These are phyloP conservation scores for Fragaria nilgerrensis DNA, from an alignment of 306 rosid genomes.

Conservation along the genomic window DNA sequence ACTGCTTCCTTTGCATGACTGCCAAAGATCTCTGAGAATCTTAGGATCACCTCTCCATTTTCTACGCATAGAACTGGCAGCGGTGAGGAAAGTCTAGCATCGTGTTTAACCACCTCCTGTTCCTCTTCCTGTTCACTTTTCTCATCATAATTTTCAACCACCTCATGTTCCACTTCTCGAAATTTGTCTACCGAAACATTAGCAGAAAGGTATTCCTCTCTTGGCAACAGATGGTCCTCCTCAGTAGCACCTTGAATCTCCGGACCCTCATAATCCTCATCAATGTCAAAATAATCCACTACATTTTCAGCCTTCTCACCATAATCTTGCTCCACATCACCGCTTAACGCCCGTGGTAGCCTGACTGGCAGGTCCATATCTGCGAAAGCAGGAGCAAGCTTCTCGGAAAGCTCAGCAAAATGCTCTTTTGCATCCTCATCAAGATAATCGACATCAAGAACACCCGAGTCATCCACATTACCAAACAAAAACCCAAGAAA, in stretches of 20 bases:
- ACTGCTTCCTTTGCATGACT: conserved; percentile 63
- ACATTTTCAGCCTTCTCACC: conserved; percentile 79
- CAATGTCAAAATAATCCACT: conserved; percentile 86
- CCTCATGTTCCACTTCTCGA: conserved; percentile 5
- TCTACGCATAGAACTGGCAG: conserved; percentile 75
- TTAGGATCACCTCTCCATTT: conserved; percentile 65
- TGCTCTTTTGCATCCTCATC: conserved; percentile 97
- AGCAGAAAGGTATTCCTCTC: conserved; percentile 52
- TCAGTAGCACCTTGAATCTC: conserved; percentile 35
- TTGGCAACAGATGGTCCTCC: conserved; percentile 74
- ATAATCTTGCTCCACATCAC: conserved; percentile 68
- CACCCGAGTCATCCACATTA: conserved; percentile 89
- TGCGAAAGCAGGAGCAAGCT: conserved; percentile 74
- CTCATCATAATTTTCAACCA: conserved; percentile 83
- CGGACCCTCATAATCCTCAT: conserved; percentile 60
- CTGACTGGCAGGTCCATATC: conserved; percentile 40
- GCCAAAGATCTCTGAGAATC: conserved; percentile 83
- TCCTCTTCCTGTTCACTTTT: conserved; percentile 54
- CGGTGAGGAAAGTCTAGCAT: conserved; percentile 34
- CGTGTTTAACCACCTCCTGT: conserved; percentile 32
- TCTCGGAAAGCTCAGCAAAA: conserved; percentile 79
- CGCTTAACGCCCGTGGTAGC: conserved; percentile 40
- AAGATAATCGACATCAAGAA: conserved; percentile 88
- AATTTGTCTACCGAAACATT: conserved; percentile 44
- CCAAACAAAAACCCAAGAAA: conserved; percentile 94